Evolutionary conservation across 495 filamentous ascomycete genomes (phyloP).

Genomic region (Beverwykella pulmonaria): DNA sequence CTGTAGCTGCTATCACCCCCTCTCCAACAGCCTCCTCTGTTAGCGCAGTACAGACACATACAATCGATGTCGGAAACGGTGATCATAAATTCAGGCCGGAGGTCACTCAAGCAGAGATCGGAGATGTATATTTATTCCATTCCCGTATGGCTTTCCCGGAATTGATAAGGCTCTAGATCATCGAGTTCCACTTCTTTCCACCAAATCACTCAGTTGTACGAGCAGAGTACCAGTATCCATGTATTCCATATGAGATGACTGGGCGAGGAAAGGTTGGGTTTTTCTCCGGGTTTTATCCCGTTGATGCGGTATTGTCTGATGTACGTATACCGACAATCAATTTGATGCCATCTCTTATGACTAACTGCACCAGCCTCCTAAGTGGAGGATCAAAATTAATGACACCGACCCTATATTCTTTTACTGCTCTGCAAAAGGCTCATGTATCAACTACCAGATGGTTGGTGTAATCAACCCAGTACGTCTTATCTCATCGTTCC

Average conservation of each 20-base stretch:
- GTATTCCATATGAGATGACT: slow-evolving; percentile 59
- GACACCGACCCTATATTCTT: slow-evolving; percentile 61
- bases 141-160: not conserved
- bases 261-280: slow-evolving; percentile 35
- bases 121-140: slow-evolving; percentile 31
- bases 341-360: not conserved
- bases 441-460: slow-evolving; percentile 48
- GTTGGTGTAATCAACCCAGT: slow-evolving; percentile 51
- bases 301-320: slow-evolving; percentile 3
- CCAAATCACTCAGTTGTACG: slow-evolving; percentile 7
- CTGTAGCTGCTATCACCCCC: not conserved
- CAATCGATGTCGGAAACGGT: slow-evolving; percentile 34
- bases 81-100: slow-evolving; percentile 32
- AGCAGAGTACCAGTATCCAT: slow-evolving; percentile 46
- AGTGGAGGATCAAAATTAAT: slow-evolving; percentile 55
- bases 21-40: not conserved
- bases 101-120: slow-evolving; percentile 30
- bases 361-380: slow-evolving; percentile 32
- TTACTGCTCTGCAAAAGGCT: slow-evolving; percentile 58
- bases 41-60: slow-evolving; percentile 16
- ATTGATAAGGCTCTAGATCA: slow-evolving; percentile 18
- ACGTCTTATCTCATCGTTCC: not conserved
- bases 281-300: slow-evolving; percentile 13
- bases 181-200: slow-evolving; percentile 60
- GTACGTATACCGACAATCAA: not conserved